Base-by-base conservation (phyloP, 2,329 filamentous ascomycete species). In the Fusarium sp. region DNA sequence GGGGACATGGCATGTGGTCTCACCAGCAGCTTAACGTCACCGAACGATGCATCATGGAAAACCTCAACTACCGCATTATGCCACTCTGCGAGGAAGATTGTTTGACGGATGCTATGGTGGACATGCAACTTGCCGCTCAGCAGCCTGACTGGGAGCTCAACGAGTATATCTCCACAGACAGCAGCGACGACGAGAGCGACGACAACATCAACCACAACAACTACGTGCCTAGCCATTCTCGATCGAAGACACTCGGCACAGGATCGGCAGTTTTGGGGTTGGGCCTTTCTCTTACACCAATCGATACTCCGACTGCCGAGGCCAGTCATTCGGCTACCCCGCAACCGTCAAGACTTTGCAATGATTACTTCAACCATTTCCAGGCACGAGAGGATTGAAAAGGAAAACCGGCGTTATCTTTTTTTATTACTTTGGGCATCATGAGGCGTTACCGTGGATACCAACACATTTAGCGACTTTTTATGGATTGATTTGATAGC, bases 11-110 rank as follows among this genome's bases (percentile, higher is more conserved):
- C 47, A 71, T 84, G 46, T 91, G 89, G 88, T 84, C 86, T 4
- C 83, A 81, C 71, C 81, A 84, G 56, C 88, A 91, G 79, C 82
- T 91, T 70, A 90, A 89, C 69, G 83, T 83, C 48, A 90, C 88
- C 2, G 88, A 91, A 76, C 81, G 86, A 45, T 86, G 83, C 76
- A 84, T 91, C 69, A 86, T 90, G 82, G 86, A 89, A 79, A 87
- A 84, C 74, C 80, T 91, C 45, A 82, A 83, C 65, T 91, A 89
- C 76, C 83, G 87, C 55, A 85, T 91, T 72, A 77, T 90, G 76
- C 87, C 87, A 9, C 80, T 91, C 11, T 88, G 83, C 76, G 81
- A 87, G 47, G 81, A 84, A 4, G 81, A 82, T 35, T 82, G 87
- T 63, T 83, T 91, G 63, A 80, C 82, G 36, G 85, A 88, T 64